Base-by-base conservation (phyloP, 306 rosid genomes). In the Begonia fuchsioides region DNA sequence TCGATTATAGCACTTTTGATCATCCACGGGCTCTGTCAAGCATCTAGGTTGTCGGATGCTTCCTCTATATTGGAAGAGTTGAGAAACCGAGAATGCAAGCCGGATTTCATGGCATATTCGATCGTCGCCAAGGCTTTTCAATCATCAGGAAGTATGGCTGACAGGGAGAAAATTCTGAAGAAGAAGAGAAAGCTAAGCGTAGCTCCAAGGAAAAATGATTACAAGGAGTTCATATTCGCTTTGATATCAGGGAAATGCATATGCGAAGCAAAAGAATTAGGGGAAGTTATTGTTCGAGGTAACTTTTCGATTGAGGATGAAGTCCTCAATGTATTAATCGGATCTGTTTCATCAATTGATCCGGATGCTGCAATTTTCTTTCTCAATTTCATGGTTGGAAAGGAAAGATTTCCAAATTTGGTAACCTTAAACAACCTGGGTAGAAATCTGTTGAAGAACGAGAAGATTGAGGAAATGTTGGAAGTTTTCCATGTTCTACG, bases 111-210 rank as follows among this genome's bases (percentile, higher is more conserved):
- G 78, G 86, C 95, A 2, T 88, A 88, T 17, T 70, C 90, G 78
- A 70, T 81, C 76, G 80, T 88, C 13, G 78, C 90, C 0, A 68
- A 74, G 18, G 84, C 71, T 2, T 72, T 78, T 60, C 74, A 63
- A 39, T 60, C 59, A 26, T 52, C 59, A 51, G 72, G 77, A 47
- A 56, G 52, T 59, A 80, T 81, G 64, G 80, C 62, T 63, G 92
- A 72, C 35, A 76, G 69, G 55, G 80, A 74, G 54, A 76, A 64
- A 68, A 77, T 79, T 59, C 64, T 84, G 80, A 90, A 84, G 72
- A 84, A 67, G 85, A 90, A 90, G 76, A 81, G 95, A 72, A 90
- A 79, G 68, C 72, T 76, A 8, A 95, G 98, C 40, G 98, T 81
- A 51, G 87, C 98, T 51, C 95, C 94, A 0, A 79, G 98, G 55